Evolutionary conservation across 768 basidiomycete genomes (phyloP), one percentile per base, ranked within the genome.

Genomic region (Leucocoprinus leucothites): DNA sequence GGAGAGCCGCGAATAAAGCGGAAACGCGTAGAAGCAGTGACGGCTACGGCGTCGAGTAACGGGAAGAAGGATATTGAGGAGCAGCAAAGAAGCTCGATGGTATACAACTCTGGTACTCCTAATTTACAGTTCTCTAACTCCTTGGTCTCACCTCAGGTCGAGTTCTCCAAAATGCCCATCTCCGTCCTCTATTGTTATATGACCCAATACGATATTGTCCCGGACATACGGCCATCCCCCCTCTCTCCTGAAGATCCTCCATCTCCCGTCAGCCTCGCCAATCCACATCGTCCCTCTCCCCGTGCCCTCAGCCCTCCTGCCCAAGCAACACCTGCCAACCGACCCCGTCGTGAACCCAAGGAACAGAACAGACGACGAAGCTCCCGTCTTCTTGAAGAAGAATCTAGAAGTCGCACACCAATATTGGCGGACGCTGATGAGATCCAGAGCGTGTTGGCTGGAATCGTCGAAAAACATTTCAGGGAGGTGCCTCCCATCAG

Each of bases 1-100:
- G 86, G 86, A n/a, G 89, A 91, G 60, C 82, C 85, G 14, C 76
- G 89, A 47, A 75, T 77, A 51, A 91, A 92, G 69, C 73, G 89
- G 61, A 91, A 89, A 70, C 80, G 86, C 60, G 74, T 81, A 35
- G 88, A 88, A 34, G 66, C 74, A 25, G 58, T 62, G 18, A 59
- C 66, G 8, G 55, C 67, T 13, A 63, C 62, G 11, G 51, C 59
- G 25, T 60, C 67, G 42, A 56, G 65, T n/a, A 64, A 38, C 58
- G 61, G 61, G 44, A 70, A 69, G 58, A 71, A 70, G 51, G 69
- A 72, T 53, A 71, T 63, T 53, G 62, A 64, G 26, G 75, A 72
- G 31, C 64, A 67, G 14, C 83, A 83, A 31, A 49, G 64, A 21
- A 72, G 68, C 28, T 78, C 77, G 16, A 60, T 79, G 61, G 79